Evolutionary conservation across 2,329 filamentous ascomycete species (phyloP).

Genomic region (Fusarium sororula): DNA sequence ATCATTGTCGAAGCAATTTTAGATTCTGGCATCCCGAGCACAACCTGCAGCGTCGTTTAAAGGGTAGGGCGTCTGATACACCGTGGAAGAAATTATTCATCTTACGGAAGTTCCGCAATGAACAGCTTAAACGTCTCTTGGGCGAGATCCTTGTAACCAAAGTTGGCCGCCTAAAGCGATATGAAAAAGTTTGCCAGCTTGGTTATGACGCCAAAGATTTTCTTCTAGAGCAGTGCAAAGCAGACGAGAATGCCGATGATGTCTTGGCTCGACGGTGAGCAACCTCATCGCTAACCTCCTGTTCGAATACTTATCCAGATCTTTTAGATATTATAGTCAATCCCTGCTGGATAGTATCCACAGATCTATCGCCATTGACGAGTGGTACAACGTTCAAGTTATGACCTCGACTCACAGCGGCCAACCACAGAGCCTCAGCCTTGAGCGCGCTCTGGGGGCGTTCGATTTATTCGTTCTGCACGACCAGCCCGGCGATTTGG

Average conservation of each 20-base stretch:
- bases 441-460: slow-evolving; percentile 80
- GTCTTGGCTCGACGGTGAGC: slow-evolving; percentile 75
- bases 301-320: slow-evolving; percentile 1
- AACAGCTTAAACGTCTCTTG: slow-evolving; percentile 62
- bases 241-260: slow-evolving; percentile 71
- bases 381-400: slow-evolving; percentile 68
- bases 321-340: slow-evolving; percentile 75
- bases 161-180: slow-evolving; percentile 72
- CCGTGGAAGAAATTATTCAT: slow-evolving; percentile 80
- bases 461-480: slow-evolving; percentile 91
- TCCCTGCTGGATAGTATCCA: slow-evolving; percentile 82
- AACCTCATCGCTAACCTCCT: slow-evolving; percentile 43
- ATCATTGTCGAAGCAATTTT: slow-evolving; percentile 76
- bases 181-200: slow-evolving; percentile 74
- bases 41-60: slow-evolving; percentile 65
- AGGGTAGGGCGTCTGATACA: slow-evolving; percentile 61
- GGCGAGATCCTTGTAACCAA: slow-evolving; percentile 77
- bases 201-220: slow-evolving; percentile 93
- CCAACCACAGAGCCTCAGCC: slow-evolving; percentile 52
- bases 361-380: slow-evolving; percentile 77
- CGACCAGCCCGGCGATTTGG: slow-evolving; percentile 75
- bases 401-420: slow-evolving; percentile 24
- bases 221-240: slow-evolving; percentile 71
- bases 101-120: slow-evolving; percentile 63
- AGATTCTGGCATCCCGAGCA: slow-evolving; percentile 78